phyloP scores from a whole-genome alignment of 192 early-diverging fungal genomes.

The Backusella australiensis region DNA sequence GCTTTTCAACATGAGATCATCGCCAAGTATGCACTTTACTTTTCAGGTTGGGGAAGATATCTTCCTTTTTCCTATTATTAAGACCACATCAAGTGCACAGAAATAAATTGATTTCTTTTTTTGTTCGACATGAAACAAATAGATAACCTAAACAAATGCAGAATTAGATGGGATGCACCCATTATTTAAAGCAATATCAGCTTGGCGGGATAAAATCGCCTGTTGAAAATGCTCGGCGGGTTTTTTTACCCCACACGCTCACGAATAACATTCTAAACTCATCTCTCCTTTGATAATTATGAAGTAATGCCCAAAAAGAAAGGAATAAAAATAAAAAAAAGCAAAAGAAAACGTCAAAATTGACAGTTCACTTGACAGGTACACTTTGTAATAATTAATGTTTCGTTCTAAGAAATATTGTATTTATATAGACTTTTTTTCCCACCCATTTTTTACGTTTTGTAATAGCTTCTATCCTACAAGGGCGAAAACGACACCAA shows the following conservation, averaged over 20 bases:
- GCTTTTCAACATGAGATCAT: neutral
- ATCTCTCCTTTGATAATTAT: neutral
- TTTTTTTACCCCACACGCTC: neutral
- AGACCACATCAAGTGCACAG: neutral
- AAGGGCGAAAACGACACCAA: neutral
- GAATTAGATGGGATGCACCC: neutral
- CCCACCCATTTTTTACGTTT: neutral
- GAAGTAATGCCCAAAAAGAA: neutral
- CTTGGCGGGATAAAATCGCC: slow-evolving; percentile 3
- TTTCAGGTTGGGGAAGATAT: neutral
- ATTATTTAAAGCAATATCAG: neutral
- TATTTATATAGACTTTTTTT: neutral
- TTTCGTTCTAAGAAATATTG: neutral
- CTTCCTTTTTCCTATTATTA: neutral
- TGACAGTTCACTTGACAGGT: neutral
- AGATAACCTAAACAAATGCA: neutral
- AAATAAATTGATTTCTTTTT: neutral
- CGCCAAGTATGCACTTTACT: neutral
- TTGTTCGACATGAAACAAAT: neutral
- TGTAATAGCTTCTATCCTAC: neutral
- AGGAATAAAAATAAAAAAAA: neutral
- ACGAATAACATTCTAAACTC: neutral
- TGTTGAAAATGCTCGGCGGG: neutral
- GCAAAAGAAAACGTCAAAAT: neutral
- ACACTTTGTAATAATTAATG: neutral